Evolutionary conservation across 2,329 filamentous ascomycete species (phyloP).

Genomic region (Aspergillus hortae): DNA sequence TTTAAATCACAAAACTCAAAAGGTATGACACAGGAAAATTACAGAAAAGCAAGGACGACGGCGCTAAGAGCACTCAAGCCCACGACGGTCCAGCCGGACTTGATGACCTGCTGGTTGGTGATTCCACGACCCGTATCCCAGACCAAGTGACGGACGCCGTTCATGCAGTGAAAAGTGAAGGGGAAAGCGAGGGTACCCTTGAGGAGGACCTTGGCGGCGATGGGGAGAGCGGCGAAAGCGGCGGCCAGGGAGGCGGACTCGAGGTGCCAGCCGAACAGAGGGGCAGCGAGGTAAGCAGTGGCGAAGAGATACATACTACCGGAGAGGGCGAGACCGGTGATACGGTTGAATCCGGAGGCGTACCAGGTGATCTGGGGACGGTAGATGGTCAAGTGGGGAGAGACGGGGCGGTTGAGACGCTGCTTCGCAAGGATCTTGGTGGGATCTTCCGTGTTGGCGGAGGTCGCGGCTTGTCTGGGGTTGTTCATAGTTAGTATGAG

Average conservation of each 20-base stretch:
- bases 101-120: slow-evolving; percentile 61
- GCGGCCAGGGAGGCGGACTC: slow-evolving; percentile 63
- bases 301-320: slow-evolving; percentile 77
- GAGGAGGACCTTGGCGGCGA: slow-evolving; percentile 55
- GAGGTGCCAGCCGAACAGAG: slow-evolving; percentile 68
- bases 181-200: slow-evolving; percentile 61
- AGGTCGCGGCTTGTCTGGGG: slow-evolving; percentile 29
- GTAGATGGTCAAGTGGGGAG: slow-evolving; percentile 86
- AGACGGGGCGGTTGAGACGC: slow-evolving; percentile 74
- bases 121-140: slow-evolving; percentile 66
- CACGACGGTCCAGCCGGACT: slow-evolving; percentile 62
- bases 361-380: slow-evolving; percentile 82
- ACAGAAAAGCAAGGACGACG: slow-evolving; percentile 45
- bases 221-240: slow-evolving; percentile 60
- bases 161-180: slow-evolving; percentile 66
- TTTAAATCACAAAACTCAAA: slow-evolving; percentile 27
- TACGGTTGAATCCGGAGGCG: slow-evolving; percentile 70
- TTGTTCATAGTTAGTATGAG: slow-evolving; percentile 6
- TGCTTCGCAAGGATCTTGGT: slow-evolving; percentile 69
- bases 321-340: slow-evolving; percentile 73
- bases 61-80: slow-evolving; percentile 53
- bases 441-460: slow-evolving; percentile 30
- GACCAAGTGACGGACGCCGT: slow-evolving; percentile 67
- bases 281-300: slow-evolving; percentile 74
- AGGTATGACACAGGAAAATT: slow-evolving; percentile 30